Evolutionary conservation across 148 eudicot genomes (phyloP), one percentile per base, ranked within the genome.

Genomic region (Amaranthus cruentus): DNA sequence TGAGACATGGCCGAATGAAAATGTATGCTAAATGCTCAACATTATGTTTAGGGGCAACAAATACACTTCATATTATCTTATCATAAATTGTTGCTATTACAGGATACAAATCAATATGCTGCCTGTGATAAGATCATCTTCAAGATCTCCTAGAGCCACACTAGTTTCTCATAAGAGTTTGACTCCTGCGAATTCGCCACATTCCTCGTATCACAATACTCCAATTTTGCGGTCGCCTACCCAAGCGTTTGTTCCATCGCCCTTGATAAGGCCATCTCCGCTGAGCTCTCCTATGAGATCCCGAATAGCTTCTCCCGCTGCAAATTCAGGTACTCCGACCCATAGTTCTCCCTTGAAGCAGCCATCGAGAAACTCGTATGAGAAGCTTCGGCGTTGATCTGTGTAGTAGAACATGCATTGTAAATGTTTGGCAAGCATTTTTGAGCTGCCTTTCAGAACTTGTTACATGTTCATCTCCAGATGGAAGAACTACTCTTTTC

Each of bases 101-200:
- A 90, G 96, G 70, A 91, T 91, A 75, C 82, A 76, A 75, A 84
- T 91, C 59, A 88, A 87, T 75, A 84, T 91, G 87, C 74, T 79
- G 58, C 85, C 89, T 59, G 59, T 83, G 11, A 67, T 68, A 57
- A 79, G 78, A 76, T 72, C 85, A 49, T 80, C 87, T 18, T 82
- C 88, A 69, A 81, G 83, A 85, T 75, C 91, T 50, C 77, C 90
- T 6, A 79, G 74, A 83, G 71, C 74, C 57, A 64, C 83, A 55
- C 75, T 76, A 11, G 77, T 60, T 73, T 77, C 86, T 53, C 70
- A 69, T 55, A 57, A 72, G 62, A 75, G 62, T 68, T 61, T 73
- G 63, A 83, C 74, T 46, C 82, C 88, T 0, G 78, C 50, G 54
- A 76, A 80, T 52, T 85, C 91, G 47, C 88, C 95, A 13, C 80